These are phyloP conservation scores for Retiboletus flavoniger DNA, from an alignment of 1,284 basidiomycete genomes.

Conservation along the genomic window DNA sequence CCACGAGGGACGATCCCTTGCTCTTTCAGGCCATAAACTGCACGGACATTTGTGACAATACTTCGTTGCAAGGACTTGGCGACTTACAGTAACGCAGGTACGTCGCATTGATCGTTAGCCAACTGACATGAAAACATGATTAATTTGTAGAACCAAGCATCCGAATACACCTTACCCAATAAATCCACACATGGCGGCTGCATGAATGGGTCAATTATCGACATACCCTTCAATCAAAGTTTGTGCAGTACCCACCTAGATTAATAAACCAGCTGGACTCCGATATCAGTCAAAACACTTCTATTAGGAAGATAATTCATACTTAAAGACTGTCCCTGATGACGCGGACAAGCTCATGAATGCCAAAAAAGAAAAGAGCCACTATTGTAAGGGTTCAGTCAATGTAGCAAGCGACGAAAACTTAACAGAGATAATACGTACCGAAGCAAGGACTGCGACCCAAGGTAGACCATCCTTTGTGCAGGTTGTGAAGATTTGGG, in stretches of 20 bases:
- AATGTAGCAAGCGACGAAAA: background rate
- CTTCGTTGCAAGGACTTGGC: background rate
- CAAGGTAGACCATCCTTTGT: conserved; percentile 41
- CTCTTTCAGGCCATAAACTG: conserved; percentile 52
- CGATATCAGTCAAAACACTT: background rate
- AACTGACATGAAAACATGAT: conserved; percentile 25
- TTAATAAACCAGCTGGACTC: conserved; percentile 48
- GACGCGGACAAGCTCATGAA: conserved; percentile 22
- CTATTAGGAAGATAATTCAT: background rate
- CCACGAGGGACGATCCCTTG: conserved; percentile 51
- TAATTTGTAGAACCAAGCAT: background rate
- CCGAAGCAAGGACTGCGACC: conserved; percentile 6
- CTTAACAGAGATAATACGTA: background rate
- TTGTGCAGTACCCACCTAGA: conserved; percentile 30
- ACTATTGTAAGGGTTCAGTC: conserved; percentile 39
- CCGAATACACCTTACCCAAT: conserved; percentile 29
- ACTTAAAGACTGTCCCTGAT: conserved; percentile 29
- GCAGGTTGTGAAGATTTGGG: conserved; percentile 58
- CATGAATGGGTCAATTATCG: background rate
- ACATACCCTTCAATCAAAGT: background rate
- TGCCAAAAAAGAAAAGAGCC: conserved; percentile 33
- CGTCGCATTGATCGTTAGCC: conserved; percentile 46
- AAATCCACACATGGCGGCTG: conserved; percentile 50
- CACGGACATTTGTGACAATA: conserved; percentile 21
- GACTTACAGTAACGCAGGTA: conserved; percentile 50